Base-by-base conservation (phyloP, 257 asterid species). In the Solanum virginianum region DNA sequence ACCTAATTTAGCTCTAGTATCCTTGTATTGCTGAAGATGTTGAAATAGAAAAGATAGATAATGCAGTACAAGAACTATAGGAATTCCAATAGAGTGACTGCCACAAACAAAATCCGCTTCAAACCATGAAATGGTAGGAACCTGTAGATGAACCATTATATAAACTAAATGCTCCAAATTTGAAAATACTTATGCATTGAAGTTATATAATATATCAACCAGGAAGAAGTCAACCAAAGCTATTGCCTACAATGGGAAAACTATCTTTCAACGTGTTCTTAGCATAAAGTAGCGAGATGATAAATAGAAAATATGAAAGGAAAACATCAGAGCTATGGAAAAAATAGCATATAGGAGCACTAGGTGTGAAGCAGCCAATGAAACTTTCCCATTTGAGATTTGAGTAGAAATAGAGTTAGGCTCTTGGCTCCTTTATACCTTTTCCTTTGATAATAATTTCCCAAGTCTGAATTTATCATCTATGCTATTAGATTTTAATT, bases 91-190 rank as follows among this genome's bases (percentile, higher is more conserved):
- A 87, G 99, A 85, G 90, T 97, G 98, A 92, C 99, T 97, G 79
- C 99, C 99, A 89, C 99, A 95, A 86, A 97, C 94, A 86, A 99
- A 95, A 86, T 95, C 98, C 11, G 98, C 99, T 88, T 97, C 99
- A 91, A 95, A 95, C 99, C 99, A 97, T 72, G 98, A 99, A 82
- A 97, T 95, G 54, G 99, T 94, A 68, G 99, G 98, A 85, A 95
- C 99, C 98, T 95, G 99, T 83, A 93, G 96, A 89, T 97, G 99
- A 89, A 95, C 94, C 99, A 1, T 29, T 84, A 98, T 93, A 87
- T 99, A 69, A 91, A 96, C 56, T 98, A 97, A 29, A 55, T 98
- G 98, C 92, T 97, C 99, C 96, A 97, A 90, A 92, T 97, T 98
- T 8, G 99, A 97, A 89, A 97, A 95, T 84, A 97, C 99, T 99